Base-by-base conservation (phyloP, 768 basidiomycete genomes). In the Tubosaeta sp. region DNA sequence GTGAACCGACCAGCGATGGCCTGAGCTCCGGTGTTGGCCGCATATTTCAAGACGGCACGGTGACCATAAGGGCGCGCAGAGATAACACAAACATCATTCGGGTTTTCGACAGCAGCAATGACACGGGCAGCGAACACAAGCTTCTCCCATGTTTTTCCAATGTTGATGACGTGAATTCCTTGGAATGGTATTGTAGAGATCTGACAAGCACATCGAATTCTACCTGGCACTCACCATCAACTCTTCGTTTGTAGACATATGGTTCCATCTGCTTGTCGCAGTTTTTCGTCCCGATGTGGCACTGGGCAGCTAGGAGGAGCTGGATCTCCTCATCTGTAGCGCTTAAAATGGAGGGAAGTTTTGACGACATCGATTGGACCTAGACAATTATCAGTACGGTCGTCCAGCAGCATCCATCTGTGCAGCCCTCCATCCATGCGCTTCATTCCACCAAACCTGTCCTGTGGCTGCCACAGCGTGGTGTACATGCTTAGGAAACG, bases 111-210 rank as follows among this genome's bases (percentile, higher is more conserved):
- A 48, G 94, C 88, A 62, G 94, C 94, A 64, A 98, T 94, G 65
- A 98, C 82, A 70, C 96, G 92, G 56, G 96, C 96, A 53, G 96
- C 96, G 63, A 99, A 81, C 58, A 98, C 94, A 59, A 99, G 83
- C 75, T 99, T 99, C 76, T 97, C 95, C 94, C 94, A 98, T 59
- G 95, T 99, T 83, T 98, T 99, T 68, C 96, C 96, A 61, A 98
- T 88, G 84, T 98, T 96, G 64, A 97, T 73, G 68, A 99, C 76
- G 77, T 99, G 87, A 72, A 97, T 91, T 60, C 94, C 94, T 96
- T 21, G 42, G 3, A 32, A 43, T 54, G 45, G 31, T 18, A 44
- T 12, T 39, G n/a, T 51, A 44, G 38, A 25, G 18, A 48, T 64
- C 46, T 48, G 45, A 56, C 51, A 57, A 57, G 34, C 24, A 25